Base-by-base conservation (phyloP, 352 stramenopile species). In the Pythium phragmiticola region DNA sequence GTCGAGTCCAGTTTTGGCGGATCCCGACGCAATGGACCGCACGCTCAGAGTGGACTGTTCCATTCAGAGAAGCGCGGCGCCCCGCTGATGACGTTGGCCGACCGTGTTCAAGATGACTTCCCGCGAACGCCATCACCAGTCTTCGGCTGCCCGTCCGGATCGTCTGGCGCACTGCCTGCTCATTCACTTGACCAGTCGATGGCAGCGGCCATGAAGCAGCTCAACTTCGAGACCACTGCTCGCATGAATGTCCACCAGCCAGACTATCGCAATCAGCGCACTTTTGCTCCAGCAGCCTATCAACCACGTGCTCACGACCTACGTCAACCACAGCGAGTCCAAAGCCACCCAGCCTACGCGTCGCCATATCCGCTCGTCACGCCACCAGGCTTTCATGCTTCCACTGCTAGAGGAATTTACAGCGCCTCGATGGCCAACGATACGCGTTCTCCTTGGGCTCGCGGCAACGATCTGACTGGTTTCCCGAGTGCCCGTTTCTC, bases 41-140 rank as follows among this genome's bases (percentile, higher is more conserved):
- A 53, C 4, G 42, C 17, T 26, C 57, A 65, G 7, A 34, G 58
- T 28, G 37, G 51, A 4, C 39, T 66, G 26, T 43, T 49, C 17
- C 39, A 55, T 23, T 0, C 45, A 13, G 48, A 63, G 14, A 50
- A 64, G 28, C 52, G 42, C 17, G 23, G 48, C 23, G 8, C n/a
- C 2, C 14, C 51, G 28, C 45, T 60, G 19, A 72, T 89, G 67
- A 82, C 83, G 0, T 69, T 91, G 28, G 79, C 92, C 37, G 83
- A 89, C 53, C 81, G 81, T 41, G 88, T 93, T 23, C 80, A 94
- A 75, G 82, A 90, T 62, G 84, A 92, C 50, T 92, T 94, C 30
- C 79, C 84, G 14, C 71, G 83, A 23, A 90, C 79, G 0, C 85
- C 85, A 53, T 88, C 80, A 2, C 82, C 74, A 0, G 77, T 87